Percentiles rank a stretch among this genome's conserved stretches.
Conservation (phyloP, 2,329 filamentous ascomycete species). For the Thelonectria discophora region DNA sequence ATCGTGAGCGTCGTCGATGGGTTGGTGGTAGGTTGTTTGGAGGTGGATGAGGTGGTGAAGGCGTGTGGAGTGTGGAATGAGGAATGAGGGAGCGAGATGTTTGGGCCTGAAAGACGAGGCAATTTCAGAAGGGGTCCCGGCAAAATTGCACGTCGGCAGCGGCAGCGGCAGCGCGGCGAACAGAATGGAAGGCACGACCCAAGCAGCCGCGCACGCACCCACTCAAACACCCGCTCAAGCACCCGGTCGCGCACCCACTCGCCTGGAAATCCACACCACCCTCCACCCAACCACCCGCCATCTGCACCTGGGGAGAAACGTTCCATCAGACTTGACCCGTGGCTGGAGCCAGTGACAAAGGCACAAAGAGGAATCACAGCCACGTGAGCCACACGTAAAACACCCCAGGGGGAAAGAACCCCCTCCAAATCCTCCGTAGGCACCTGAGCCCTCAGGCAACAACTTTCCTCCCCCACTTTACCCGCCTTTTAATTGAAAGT, state of each 20-base stretch:
- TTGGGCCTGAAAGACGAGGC: slow-evolving; percentile 48
- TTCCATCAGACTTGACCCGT: background rate
- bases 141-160: slow-evolving; percentile 21
- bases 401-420: background rate
- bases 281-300: background rate
- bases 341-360: slow-evolving; percentile 11
- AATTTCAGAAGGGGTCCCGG: slow-evolving; percentile 32
- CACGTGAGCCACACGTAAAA: slow-evolving; percentile 22
- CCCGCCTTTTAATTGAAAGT: background rate
- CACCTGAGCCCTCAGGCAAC: slow-evolving; percentile 22
- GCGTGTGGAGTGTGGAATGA: slow-evolving; percentile 43
- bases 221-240: background rate
- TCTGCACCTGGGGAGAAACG: background rate
- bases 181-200: slow-evolving; percentile 2
- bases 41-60: slow-evolving; percentile 43
- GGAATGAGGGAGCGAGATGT: slow-evolving; percentile 32
- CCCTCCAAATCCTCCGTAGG: background rate
- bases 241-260: slow-evolving; percentile 14
- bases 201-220: slow-evolving; percentile 16
- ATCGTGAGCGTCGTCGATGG: slow-evolving; percentile 34
- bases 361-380: slow-evolving; percentile 1
- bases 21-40: slow-evolving; percentile 43
- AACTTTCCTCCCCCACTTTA: background rate
- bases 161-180: slow-evolving; percentile 22
- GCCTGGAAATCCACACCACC: slow-evolving; percentile 2